Evolutionary conservation across 345 rosid species (phyloP), one percentile per base, ranked within the genome.

Genomic region (Geranium rotundifolium): DNA sequence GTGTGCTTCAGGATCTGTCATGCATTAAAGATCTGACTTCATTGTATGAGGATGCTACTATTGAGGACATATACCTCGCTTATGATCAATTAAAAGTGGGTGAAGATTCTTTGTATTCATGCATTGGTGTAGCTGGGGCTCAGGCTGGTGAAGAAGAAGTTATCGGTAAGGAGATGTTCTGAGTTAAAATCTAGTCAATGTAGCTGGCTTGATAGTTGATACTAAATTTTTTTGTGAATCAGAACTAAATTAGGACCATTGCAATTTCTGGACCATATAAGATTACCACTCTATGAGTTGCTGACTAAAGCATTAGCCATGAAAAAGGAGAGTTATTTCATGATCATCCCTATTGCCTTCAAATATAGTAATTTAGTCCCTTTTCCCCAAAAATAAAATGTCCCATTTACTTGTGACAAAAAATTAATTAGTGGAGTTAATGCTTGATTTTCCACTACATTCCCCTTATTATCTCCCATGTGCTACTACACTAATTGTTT

Each of bases 111-210:
- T 63, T 90, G 69, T 88, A 95, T 73, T 88, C 99, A 16, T 95
- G 99, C 76, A 77, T 88, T 56, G 99, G 99, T 62, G 71, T 95
- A 63, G 97, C 99, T 12, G 97, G 99, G n/a, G 76, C 73, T 64
- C 89, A 95, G 75, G 84, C 96, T 46, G 85, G 93, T 19, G 95
- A 85, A 59, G 88, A 80, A 61, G 88, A 80, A 50, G 71, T 62
- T 17, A 52, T 68, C 5, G 86, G 88, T 87, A 71, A 80, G 69
- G 65, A 62, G 49, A 63, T 50, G 52, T 19, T 23, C 4, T 14
- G 52, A 9, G 52, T 46, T 46, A 14, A 46, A 46, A 46, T 12
- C 16, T 46, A 46, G 15, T 46, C 14, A 46, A 46, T 46, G 0
- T 46, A 46, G 52, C 52, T 46, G 52, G 52, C 52, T 46, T 46